Evolutionary conservation across 2,329 filamentous ascomycete species (phyloP), one percentile per base, ranked within the genome.

Genomic region (Berkeleyomyces rouxiae): DNA sequence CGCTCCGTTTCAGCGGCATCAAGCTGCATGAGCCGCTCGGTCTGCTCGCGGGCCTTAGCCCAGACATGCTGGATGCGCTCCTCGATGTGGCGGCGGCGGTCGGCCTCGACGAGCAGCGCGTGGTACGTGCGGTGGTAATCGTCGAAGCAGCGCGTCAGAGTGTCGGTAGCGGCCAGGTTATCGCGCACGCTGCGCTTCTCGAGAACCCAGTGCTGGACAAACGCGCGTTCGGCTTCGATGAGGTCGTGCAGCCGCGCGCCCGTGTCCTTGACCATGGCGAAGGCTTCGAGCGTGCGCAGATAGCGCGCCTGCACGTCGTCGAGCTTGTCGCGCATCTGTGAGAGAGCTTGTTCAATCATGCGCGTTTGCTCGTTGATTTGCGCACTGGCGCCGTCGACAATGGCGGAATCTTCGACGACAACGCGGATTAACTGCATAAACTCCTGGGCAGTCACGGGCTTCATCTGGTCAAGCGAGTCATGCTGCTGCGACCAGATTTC

Each of bases 81-180:
- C 68, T 93, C 87, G 43, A 88, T 82, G 11, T 80, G 77, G 65
- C 82, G 83, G 7, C 93, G 81, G 33, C 93, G 79, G 61, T 87
- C 86, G 4, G 90, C 86, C 72, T 99, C 93, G 1, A 95, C 79
- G 33, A 96, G 80, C 10, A 99, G 76, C 23, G 86, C 84, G 67
- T 90, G 87, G 70, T 99, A 97, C 0, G 90, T 89, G 61, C 83
- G 81, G 23, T 88, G 79, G 69, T 97, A 99, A 16, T 86, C 85
- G 65, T 92, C 87, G 72, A 96, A 97, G 68, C 96, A 89, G n/a
- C 82, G 77, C 9, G 84, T 80, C 68, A 96, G 81, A 31, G 83
- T 82, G 60, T 86, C 83, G 72, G 97, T 86, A 69, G 95, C 89
- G 7, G 79, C 76, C 47, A 96, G 81, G 67, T 84, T 87, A 13